A percentile compares a stretch with the other conserved stretches of the same genome.
Evolutionary conservation across 352 stramenopile species (phyloP).

Genomic region (Pythium coloratum): DNA sequence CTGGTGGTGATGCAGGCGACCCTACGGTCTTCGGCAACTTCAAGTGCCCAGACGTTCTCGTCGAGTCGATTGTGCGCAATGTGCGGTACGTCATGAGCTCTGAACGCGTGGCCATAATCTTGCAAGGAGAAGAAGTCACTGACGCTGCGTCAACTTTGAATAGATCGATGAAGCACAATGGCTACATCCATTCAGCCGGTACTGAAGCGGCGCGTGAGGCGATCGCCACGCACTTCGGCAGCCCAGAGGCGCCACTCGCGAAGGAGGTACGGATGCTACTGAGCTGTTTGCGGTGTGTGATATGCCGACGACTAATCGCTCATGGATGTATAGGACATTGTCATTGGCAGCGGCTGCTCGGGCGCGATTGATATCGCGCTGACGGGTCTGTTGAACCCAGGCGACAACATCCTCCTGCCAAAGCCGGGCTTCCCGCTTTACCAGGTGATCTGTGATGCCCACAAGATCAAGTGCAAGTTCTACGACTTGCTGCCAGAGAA

Average conservation of each 20-base stretch:
- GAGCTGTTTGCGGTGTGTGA: not conserved
- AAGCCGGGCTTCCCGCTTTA: slow-evolving; percentile 95
- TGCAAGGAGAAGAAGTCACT: not conserved
- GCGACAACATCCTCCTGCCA: slow-evolving; percentile 92
- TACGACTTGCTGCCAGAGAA: slow-evolving; percentile 89
- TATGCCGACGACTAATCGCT: not conserved
- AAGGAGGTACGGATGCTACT: slow-evolving; percentile 53
- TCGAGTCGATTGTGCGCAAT: slow-evolving; percentile 73
- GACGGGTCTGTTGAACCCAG: slow-evolving; percentile 85
- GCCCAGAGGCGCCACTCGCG: slow-evolving; percentile 49
- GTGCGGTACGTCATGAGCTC: slow-evolving; percentile 36
- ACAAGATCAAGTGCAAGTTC: slow-evolving; percentile 90
- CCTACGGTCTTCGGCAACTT: slow-evolving; percentile 94
- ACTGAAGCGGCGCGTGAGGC: slow-evolving; percentile 79
- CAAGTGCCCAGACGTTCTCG: slow-evolving; percentile 84
- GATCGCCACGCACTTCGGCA: slow-evolving; percentile 87
- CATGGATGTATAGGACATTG: slow-evolving; percentile 68
- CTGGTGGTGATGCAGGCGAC: slow-evolving; percentile 60
- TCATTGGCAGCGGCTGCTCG: slow-evolving; percentile 93
- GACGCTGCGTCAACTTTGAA: not conserved
- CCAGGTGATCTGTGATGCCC: slow-evolving; percentile 91
- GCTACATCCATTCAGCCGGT: slow-evolving; percentile 93
- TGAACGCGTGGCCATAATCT: not conserved
- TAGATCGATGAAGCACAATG: slow-evolving; percentile 86
- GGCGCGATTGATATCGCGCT: slow-evolving; percentile 94